Evolutionary conservation across 495 filamentous ascomycete genomes (phyloP).

Genomic region (Hyaloscypha variabilis): DNA sequence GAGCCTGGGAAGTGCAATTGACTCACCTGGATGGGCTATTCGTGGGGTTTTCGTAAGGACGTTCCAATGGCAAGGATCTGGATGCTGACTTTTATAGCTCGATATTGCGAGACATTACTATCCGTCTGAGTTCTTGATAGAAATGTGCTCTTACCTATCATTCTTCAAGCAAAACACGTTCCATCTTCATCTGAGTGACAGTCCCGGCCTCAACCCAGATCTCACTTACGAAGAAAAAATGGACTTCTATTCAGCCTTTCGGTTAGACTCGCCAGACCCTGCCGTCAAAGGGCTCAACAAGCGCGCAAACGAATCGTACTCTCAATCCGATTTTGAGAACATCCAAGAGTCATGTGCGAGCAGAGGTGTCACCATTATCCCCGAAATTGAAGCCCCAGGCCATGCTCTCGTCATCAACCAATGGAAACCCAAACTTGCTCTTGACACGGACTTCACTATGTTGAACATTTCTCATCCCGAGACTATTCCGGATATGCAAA

Average conservation of each 20-base stretch:
- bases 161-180: slow-evolving; percentile 60
- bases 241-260: slow-evolving; percentile 48
- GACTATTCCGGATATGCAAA: slow-evolving; percentile 52
- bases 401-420: slow-evolving; percentile 53
- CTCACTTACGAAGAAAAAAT: slow-evolving; percentile 41
- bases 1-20: slow-evolving; percentile 40
- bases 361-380: slow-evolving; percentile 53
- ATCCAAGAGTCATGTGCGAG: slow-evolving; percentile 48
- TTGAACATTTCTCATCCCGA: slow-evolving; percentile 55
- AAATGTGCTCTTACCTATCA: slow-evolving; percentile 54
- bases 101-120: slow-evolving; percentile 54
- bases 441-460: slow-evolving; percentile 43
- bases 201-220: slow-evolving; percentile 46
- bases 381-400: slow-evolving; percentile 56
- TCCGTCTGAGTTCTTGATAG: slow-evolving; percentile 50
- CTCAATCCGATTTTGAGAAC: slow-evolving; percentile 42
- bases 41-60: slow-evolving; percentile 35
- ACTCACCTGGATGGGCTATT: slow-evolving; percentile 51
- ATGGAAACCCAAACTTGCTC: slow-evolving; percentile 54
- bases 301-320: slow-evolving; percentile 52
- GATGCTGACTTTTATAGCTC: slow-evolving; percentile 38
- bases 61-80: background rate
- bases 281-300: slow-evolving; percentile 45
- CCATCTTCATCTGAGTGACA: slow-evolving; percentile 56
- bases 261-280: slow-evolving; percentile 30